A percentile compares a stretch with the other conserved stretches of the same genome.
phyloP scores from a whole-genome alignment of 371 early-diverging fungal species.

The Mortierella sp. region DNA sequence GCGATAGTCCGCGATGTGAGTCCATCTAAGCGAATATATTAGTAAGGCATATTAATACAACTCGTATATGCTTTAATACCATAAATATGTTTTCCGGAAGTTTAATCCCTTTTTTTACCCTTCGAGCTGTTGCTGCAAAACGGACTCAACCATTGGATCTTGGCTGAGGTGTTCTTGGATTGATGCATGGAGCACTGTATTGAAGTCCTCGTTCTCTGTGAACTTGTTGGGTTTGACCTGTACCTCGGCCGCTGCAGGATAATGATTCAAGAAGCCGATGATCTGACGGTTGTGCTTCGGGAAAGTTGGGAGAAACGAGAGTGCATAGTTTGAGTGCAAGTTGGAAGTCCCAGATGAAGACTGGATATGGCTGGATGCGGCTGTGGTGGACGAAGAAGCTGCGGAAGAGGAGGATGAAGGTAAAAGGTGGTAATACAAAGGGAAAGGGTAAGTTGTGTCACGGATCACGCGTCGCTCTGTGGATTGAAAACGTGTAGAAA shows the following conservation, averaged over 20 bases:
- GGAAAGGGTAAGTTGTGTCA: conserved; percentile 45
- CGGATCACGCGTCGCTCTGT: conserved; percentile 19
- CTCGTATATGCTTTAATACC: too few species aligned
- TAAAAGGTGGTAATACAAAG: conserved; percentile 37
- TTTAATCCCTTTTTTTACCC: conserved; percentile 19
- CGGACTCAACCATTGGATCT: conserved; percentile 33
- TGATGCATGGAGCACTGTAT: conserved; percentile 21
- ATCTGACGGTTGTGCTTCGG: conserved; percentile 34
- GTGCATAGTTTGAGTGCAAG: conserved; percentile 18
- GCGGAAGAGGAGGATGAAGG: conserved; percentile 4
- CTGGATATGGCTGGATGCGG: neutral
- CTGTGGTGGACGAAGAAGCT: conserved; percentile 3
- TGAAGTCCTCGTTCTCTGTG: conserved; percentile 49
- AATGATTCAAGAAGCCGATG: conserved; percentile 30
- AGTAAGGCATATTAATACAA: too few species aligned
- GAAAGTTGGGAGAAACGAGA: conserved; percentile 41
- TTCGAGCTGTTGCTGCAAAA: conserved; percentile 49
- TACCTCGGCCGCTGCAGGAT: neutral
- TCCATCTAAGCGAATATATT: conserved; percentile 50
- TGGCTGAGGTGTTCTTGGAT: conserved; percentile 31
- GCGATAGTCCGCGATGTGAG: conserved; percentile 47
- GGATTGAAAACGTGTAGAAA: conserved; percentile 12
- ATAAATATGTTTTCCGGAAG: too few species aligned
- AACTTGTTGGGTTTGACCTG: conserved; percentile 32
- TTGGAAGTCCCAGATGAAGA: neutral